phyloP scores from a whole-genome alignment of 345 rosid genomes.

The Abelmoschus esculentus region DNA sequence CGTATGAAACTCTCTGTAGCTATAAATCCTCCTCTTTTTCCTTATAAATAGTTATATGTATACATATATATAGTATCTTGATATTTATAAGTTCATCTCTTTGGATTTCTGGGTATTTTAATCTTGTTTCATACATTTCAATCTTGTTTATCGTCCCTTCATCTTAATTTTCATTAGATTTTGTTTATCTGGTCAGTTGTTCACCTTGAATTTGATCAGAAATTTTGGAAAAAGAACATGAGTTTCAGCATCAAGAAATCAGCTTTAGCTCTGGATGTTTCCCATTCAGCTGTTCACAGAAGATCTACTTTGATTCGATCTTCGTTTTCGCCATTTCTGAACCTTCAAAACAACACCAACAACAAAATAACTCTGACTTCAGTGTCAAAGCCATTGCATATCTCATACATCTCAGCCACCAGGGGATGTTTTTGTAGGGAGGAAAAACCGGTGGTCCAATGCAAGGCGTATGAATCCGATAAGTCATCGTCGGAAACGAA shows the following conservation, averaged over 20 bases:
- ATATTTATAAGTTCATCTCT: too few relatives aligned
- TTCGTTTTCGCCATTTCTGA: conserved; percentile 30
- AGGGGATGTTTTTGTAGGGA: conserved; percentile 17
- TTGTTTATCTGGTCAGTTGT: background rate
- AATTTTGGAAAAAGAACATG: conserved; percentile 18
- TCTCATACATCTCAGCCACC: conserved; percentile 25
- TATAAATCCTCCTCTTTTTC: background rate
- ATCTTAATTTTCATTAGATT: background rate
- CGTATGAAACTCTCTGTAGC: background rate
- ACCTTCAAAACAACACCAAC: conserved; percentile 8
- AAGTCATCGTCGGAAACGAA: conserved; percentile 34
- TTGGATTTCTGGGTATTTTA: background rate
- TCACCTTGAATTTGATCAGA: background rate
- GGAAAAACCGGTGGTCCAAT: conserved; percentile 31
- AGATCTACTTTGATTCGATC: conserved; percentile 24
- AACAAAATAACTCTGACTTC: conserved; percentile 25
- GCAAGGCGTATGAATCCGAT: conserved; percentile 83
- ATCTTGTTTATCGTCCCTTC: background rate
- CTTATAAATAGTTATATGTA: background rate
- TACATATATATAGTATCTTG: too few relatives aligned
- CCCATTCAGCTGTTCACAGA: conserved; percentile 28
- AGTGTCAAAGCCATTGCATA: conserved; percentile 52
- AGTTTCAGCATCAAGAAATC: conserved; percentile 35
- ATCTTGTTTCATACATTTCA: background rate
- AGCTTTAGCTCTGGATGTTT: conserved; percentile 31